A percentile compares a stretch with the other conserved stretches of the same genome.
Conservation (phyloP, 768 basidiomycete species). For the Leucogyrophana mollusca region DNA sequence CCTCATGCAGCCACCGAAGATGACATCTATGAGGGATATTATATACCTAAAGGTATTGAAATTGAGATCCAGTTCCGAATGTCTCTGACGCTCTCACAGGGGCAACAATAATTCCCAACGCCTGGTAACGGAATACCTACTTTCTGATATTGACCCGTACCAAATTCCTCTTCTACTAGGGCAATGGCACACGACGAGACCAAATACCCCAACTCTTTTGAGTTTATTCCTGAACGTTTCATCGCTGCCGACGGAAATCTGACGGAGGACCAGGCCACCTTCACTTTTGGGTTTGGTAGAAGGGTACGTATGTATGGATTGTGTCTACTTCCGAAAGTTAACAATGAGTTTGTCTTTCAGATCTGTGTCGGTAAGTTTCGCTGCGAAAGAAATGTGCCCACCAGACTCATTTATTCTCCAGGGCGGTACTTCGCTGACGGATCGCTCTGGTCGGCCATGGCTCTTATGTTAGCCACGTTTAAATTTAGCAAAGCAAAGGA, state of each 20-base stretch:
- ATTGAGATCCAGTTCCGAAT: not conserved
- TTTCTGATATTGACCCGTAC: too few relatives aligned
- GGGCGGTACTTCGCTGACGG: slow-evolving; percentile 11
- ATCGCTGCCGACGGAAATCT: slow-evolving; percentile 17
- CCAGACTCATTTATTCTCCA: too few relatives aligned
- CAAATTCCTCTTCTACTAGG: slow-evolving; percentile 14
- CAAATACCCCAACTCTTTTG: slow-evolving; percentile 49
- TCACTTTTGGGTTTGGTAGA: slow-evolving; percentile 5
- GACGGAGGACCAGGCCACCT: slow-evolving; percentile 2
- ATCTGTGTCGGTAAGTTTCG: too few relatives aligned
- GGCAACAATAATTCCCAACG: slow-evolving; percentile 24
- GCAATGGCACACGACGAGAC: slow-evolving; percentile 47
- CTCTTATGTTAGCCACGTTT: slow-evolving; percentile 17
- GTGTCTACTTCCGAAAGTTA: too few relatives aligned
- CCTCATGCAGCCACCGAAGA: slow-evolving; percentile 10
- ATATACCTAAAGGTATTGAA: slow-evolving; percentile 34
- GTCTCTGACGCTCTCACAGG: slow-evolving; percentile 8
- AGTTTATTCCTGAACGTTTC: slow-evolving; percentile 55
- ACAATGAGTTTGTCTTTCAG: too few relatives aligned
- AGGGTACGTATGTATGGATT: not conserved
- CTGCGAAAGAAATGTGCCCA: too few relatives aligned
- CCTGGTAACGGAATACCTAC: slow-evolving; percentile 23
- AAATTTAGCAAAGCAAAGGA: slow-evolving; percentile 11
- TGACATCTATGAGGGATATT: slow-evolving; percentile 25
- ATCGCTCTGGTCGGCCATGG: slow-evolving; percentile 13